Conservation (phyloP, 176 grass and related monocot species). For the Musa beccarii region DNA sequence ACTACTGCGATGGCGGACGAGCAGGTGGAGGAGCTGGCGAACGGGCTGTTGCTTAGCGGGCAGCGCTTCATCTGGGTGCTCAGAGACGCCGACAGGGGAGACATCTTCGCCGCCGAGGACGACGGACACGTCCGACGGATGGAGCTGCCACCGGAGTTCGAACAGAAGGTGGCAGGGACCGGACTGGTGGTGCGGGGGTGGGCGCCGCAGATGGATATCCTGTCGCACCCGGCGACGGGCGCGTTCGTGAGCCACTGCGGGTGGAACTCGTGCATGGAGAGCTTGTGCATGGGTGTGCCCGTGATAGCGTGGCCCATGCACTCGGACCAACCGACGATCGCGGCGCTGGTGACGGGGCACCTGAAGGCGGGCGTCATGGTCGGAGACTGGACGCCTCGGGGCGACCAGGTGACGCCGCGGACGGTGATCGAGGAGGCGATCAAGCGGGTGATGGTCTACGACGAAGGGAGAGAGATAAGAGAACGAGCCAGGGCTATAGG, state of each 20-base stretch:
- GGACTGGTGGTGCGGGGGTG: slow-evolving; percentile 27
- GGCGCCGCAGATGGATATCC: slow-evolving; percentile 46
- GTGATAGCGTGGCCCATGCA: slow-evolving; percentile 57
- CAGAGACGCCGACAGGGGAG: slow-evolving; percentile 38
- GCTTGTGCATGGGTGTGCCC: slow-evolving; percentile 42
- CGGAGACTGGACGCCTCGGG: slow-evolving; percentile 26
- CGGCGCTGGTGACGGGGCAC: slow-evolving; percentile 32
- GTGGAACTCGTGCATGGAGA: slow-evolving; percentile 72
- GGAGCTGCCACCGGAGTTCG: slow-evolving; percentile 19
- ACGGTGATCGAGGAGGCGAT: slow-evolving; percentile 23
- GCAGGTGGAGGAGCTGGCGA: slow-evolving; percentile 36
- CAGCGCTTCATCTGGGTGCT: slow-evolving; percentile 68
- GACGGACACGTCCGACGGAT: not conserved
- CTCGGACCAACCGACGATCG: slow-evolving; percentile 48
- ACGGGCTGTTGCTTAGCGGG: slow-evolving; percentile 30
- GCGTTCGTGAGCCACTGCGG: slow-evolving; percentile 64
- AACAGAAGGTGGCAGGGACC: slow-evolving; percentile 18
- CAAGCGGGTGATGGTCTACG: slow-evolving; percentile 21
- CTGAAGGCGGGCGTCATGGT: slow-evolving; percentile 33
- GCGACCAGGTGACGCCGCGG: slow-evolving; percentile 5
- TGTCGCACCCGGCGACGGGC: slow-evolving; percentile 31
- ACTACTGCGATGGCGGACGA: slow-evolving; percentile 25
- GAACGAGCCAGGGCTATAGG: not conserved
- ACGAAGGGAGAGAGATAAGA: slow-evolving; percentile 17
- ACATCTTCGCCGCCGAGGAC: slow-evolving; percentile 19